phyloP scores from a whole-genome alignment of 495 filamentous ascomycete genomes.

The Haplographium delicatum region DNA sequence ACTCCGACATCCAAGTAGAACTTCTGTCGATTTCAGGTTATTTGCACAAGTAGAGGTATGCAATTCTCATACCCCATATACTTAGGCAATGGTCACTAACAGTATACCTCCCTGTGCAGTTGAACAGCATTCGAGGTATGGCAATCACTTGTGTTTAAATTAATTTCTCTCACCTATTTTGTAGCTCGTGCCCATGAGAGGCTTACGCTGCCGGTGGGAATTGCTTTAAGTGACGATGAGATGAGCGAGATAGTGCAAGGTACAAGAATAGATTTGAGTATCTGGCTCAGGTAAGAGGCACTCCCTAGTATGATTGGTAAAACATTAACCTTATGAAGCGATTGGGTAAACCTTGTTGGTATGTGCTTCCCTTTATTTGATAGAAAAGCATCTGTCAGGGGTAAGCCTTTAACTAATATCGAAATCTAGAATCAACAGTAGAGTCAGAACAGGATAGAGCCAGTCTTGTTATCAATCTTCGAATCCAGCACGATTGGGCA shows the following conservation, averaged over 20 bases:
- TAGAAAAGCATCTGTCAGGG: too few relatives aligned
- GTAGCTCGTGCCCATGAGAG: constrained; percentile 19
- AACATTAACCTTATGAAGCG: constrained; percentile 23
- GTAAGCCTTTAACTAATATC: neutral
- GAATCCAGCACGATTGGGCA: constrained; percentile 42
- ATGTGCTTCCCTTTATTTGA: constrained; percentile 6
- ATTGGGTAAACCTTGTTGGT: constrained; percentile 43
- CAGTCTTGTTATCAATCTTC: constrained; percentile 34
- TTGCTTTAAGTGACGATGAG: constrained; percentile 16
- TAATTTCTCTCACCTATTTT: neutral
- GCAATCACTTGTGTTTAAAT: neutral
- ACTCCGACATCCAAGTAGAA: constrained; percentile 37
- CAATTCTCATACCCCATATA: too few relatives aligned
- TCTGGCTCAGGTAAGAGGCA: constrained; percentile 40
- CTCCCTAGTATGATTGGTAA: neutral
- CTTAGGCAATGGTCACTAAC: too few relatives aligned
- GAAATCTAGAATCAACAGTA: neutral
- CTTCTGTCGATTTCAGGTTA: constrained; percentile 42
- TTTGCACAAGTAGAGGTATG: constrained; percentile 47
- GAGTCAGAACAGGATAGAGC: constrained; percentile 30
- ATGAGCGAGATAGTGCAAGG: constrained; percentile 39
- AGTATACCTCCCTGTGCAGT: too few relatives aligned
- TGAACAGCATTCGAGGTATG: constrained; percentile 38
- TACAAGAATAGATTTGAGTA: constrained; percentile 39
- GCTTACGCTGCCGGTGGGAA: neutral